These are phyloP conservation scores for Herpetospermum pedunculosum DNA, from an alignment of 306 rosid species.

Conservation along the genomic window DNA sequence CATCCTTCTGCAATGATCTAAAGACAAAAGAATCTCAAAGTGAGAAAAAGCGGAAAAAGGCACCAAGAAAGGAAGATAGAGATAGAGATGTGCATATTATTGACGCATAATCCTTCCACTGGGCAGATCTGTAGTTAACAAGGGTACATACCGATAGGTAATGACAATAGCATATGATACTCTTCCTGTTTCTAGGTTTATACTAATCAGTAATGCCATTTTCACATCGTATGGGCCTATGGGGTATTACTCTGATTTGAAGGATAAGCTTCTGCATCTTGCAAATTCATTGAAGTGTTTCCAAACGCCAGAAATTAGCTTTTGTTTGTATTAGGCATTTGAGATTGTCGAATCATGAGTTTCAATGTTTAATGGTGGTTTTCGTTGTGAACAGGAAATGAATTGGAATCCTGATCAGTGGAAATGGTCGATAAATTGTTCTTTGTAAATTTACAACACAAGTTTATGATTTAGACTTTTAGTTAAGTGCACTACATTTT, in stretches of 20 bases:
- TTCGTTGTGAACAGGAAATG: not conserved
- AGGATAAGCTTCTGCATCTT: not conserved
- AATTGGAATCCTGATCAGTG: not conserved
- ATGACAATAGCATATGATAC: not conserved
- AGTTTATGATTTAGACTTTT: not conserved
- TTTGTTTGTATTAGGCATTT: not conserved
- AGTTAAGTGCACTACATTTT: not conserved
- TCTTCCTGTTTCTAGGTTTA: not conserved
- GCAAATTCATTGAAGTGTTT: not conserved
- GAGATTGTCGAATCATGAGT: not conserved
- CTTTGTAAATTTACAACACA: not conserved
- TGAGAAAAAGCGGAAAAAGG: conserved; percentile 75
- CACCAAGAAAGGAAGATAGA: conserved; percentile 35
- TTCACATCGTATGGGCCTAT: not conserved
- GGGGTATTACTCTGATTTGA: not conserved
- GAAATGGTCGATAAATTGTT: not conserved
- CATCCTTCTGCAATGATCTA: conserved; percentile 52
- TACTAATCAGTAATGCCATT: not conserved
- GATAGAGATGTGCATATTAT: conserved; percentile 31
- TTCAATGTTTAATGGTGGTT: not conserved
- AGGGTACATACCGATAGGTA: not conserved
- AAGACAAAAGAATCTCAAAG: conserved; percentile 62
- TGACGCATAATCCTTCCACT: conserved; percentile 12
- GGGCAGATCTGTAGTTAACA: not conserved
- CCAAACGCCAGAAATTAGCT: not conserved